These are phyloP conservation scores for Brettanomyces anomalus DNA, from an alignment of 805 yeast genomes.

Conservation along the genomic window DNA sequence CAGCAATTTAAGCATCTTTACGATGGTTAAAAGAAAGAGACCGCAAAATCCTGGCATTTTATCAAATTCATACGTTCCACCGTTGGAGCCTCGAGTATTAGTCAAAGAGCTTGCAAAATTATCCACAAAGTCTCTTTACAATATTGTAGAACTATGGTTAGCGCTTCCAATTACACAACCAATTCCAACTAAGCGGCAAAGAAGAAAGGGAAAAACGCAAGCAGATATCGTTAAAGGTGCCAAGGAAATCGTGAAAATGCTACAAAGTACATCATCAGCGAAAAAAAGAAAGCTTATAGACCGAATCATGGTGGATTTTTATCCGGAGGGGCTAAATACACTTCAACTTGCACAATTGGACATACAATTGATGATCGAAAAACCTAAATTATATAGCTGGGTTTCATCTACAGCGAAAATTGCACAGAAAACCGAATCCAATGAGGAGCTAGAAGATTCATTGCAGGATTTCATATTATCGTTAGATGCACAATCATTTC, in stretches of 20 bases:
- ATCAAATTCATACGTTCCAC: slow-evolving; percentile 27
- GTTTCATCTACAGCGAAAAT: slow-evolving; percentile 37
- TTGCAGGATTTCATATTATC: slow-evolving; percentile 25
- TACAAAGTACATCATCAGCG: slow-evolving; percentile 3
- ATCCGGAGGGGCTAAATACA: slow-evolving; percentile 50
- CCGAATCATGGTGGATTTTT: slow-evolving; percentile 37
- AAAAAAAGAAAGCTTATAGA: slow-evolving; percentile 32
- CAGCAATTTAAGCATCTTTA: too few species aligned
- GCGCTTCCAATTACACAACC: slow-evolving; percentile 24
- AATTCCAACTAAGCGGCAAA: slow-evolving; percentile 12
- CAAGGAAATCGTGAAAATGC: slow-evolving; percentile 4
- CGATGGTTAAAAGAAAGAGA: background rate
- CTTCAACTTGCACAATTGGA: slow-evolving; percentile 67
- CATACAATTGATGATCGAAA: slow-evolving; percentile 52
- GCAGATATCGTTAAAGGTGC: slow-evolving; percentile 11
- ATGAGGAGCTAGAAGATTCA: slow-evolving; percentile 13
- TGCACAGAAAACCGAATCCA: slow-evolving; percentile 8
- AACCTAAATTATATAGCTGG: slow-evolving; percentile 42
- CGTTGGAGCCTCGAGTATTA: slow-evolving; percentile 13
- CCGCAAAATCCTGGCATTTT: slow-evolving; percentile 20
- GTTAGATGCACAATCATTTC: slow-evolving; percentile 43
- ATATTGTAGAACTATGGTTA: slow-evolving; percentile 26
- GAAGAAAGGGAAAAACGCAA: slow-evolving; percentile 12
- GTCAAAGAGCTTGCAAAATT: slow-evolving; percentile 20
- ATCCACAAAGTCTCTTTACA: slow-evolving; percentile 22